Conservation (phyloP, 192 early-diverging fungal genomes). For the Endogone sp. region DNA sequence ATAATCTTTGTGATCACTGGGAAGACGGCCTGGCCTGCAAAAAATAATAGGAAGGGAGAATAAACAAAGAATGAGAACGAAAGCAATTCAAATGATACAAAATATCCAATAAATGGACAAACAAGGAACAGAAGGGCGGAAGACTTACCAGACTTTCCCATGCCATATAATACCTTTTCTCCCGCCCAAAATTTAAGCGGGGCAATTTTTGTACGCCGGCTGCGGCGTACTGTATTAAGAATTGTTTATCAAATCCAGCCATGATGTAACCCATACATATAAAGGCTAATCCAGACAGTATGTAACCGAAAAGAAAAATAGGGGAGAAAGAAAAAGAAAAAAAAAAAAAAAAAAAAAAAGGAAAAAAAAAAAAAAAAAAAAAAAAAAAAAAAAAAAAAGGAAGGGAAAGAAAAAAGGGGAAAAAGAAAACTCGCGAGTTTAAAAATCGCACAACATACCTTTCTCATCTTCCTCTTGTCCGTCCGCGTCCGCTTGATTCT, state of each 20-base stretch:
- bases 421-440: no score
- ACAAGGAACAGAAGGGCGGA: background rate
- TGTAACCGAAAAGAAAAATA: no score
- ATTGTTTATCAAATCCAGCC: no score
- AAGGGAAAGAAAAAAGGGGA: no score
- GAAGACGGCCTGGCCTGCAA: background rate
- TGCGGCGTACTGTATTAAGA: background rate
- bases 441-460: background rate
- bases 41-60: background rate
- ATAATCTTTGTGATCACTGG: background rate
- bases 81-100: background rate
- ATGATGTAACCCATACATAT: no score
- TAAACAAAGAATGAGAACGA: background rate
- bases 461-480: background rate
- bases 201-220: background rate
- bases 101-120: background rate
- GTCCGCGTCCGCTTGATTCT: no score
- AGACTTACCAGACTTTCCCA: background rate
- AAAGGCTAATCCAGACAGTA: no score
- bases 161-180: background rate
- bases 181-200: background rate
- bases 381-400: no score
- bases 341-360: no score
- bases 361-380: no score
- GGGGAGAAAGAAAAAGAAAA: no score